Base-by-base conservation (phyloP, 257 asterid species). In the Solanum tarapatanum region DNA sequence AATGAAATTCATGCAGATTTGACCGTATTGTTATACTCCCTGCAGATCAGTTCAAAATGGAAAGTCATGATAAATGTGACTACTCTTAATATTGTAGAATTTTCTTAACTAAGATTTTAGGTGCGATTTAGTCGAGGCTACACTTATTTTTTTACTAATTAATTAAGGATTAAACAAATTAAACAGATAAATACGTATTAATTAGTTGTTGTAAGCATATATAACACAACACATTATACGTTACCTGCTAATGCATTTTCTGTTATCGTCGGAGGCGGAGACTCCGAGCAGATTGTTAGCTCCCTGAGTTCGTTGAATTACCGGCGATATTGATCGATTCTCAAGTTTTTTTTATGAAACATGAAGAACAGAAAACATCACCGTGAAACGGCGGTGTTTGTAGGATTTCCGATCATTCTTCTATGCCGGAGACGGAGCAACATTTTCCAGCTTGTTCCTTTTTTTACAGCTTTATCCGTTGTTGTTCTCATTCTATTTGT, bases 371-470 rank as follows among this genome's bases (percentile, higher is more conserved):
- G 87, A 83, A 91, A 87, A 82, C 88, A 89, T 10, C 88, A 82
- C 13, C 77, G 33, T 75, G 55, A 87, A 26, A 33, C 28, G 70
- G 4, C 62, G 17, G 55, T 85, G 73, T 87, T 91, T 68, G 79
- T 90, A 82, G 93, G 90, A 6, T 62, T 93, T 16, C 92, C 90
- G 74, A 86, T 68, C 82, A 16, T 93, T 87, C 6, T 93, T 24
- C 92, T 93, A 23, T 83, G 82, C 87, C 90, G 90, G 43, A 94
- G 92, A 24, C 96, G 92, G 23, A 94, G 93, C 39, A 91, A 87
- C 66, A 58, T 89, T 87, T 90, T 66, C 36, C 92, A 66, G 62
- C 70, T 92, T 39, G 85, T 91, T n/a, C 96, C 94, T 8, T 87
- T 91, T 5, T 28, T 93, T 26, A 87, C 93, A n/a, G 92, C 94